phyloP scores from a whole-genome alignment of 2,329 filamentous ascomycete species.

The Xylariales sp. region DNA sequence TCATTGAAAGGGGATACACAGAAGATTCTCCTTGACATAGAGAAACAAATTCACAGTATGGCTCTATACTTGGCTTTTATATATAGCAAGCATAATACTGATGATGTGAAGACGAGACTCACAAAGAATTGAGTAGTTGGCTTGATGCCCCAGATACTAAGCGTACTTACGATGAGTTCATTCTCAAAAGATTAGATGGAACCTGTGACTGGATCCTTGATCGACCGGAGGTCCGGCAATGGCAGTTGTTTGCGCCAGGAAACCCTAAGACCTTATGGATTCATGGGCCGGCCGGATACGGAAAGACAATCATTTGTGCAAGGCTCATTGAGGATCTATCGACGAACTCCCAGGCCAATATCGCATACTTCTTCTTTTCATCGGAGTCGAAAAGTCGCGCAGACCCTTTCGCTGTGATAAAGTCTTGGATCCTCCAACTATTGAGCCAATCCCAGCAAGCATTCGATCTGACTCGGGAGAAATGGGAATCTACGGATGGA shows the following conservation, averaged over 20 bases:
- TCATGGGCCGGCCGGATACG: slow-evolving; percentile 48
- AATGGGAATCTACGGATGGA: background rate
- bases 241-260: slow-evolving; percentile 33
- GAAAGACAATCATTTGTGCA: slow-evolving; percentile 52
- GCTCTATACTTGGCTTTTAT: too few relatives aligned
- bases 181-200: slow-evolving; percentile 36
- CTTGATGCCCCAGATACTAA: slow-evolving; percentile 7
- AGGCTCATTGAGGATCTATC: slow-evolving; percentile 45
- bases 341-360: rapidly evolving
- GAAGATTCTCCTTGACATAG: background rate
- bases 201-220: slow-evolving; percentile 49
- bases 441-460: slow-evolving; percentile 19
- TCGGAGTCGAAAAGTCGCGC: slow-evolving; percentile 43
- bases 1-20: background rate
- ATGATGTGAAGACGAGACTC: slow-evolving; percentile 15
- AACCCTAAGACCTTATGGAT: slow-evolving; percentile 49
- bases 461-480: slow-evolving; percentile 32
- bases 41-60: slow-evolving; percentile 22
- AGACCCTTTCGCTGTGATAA: slow-evolving; percentile 44
- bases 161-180: slow-evolving; percentile 38
- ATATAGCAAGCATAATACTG: background rate
- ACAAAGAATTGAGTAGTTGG: slow-evolving; percentile 3
- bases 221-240: slow-evolving; percentile 31
- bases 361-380: slow-evolving; percentile 52
- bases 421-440: slow-evolving; percentile 50